Conservation (phyloP, 108 stramenopile genomes). For the Nitzschia palea region DNA sequence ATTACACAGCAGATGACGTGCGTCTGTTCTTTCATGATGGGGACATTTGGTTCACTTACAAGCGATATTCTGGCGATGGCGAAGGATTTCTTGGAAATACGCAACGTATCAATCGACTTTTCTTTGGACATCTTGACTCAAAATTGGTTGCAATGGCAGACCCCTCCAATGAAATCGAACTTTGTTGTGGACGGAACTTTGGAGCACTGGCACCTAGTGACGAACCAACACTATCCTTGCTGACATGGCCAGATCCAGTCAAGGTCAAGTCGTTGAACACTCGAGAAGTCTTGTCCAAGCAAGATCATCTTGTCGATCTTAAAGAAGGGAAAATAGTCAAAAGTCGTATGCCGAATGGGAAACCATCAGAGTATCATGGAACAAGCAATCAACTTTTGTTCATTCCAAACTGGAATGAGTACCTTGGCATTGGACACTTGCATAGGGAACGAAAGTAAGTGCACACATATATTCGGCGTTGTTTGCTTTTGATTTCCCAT, state of each 20-base stretch:
- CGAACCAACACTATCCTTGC: slow-evolving; percentile 23
- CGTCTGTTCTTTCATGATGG: slow-evolving; percentile 59
- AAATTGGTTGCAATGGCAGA: slow-evolving; percentile 37
- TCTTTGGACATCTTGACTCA: slow-evolving; percentile 22
- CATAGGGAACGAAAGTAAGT: slow-evolving; percentile 51
- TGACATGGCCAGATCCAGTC: slow-evolving; percentile 81
- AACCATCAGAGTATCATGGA: slow-evolving; percentile 51
- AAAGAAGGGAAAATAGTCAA: no score
- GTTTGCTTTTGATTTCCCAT: no score
- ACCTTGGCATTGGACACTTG: slow-evolving; percentile 74
- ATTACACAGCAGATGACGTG: slow-evolving; percentile 44
- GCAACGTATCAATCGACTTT: neutral
- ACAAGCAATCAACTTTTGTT: slow-evolving; percentile 68
- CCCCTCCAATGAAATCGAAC: slow-evolving; percentile 1
- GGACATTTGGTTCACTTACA: slow-evolving; percentile 57
- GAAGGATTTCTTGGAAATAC: neutral
- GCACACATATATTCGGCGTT: neutral
- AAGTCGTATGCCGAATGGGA: slow-evolving; percentile 6
- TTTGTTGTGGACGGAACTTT: slow-evolving; percentile 82
- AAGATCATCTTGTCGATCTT: no score
- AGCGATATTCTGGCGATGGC: slow-evolving; percentile 2
- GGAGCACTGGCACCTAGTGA: slow-evolving; percentile 38
- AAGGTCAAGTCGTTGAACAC: slow-evolving; percentile 50
- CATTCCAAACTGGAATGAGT: slow-evolving; percentile 44
- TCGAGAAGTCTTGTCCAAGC: neutral